Evolutionary conservation across 169 alveolate species (phyloP), one percentile per base, ranked within the genome.

Genomic region (Besnoitia besnoiti): DNA sequence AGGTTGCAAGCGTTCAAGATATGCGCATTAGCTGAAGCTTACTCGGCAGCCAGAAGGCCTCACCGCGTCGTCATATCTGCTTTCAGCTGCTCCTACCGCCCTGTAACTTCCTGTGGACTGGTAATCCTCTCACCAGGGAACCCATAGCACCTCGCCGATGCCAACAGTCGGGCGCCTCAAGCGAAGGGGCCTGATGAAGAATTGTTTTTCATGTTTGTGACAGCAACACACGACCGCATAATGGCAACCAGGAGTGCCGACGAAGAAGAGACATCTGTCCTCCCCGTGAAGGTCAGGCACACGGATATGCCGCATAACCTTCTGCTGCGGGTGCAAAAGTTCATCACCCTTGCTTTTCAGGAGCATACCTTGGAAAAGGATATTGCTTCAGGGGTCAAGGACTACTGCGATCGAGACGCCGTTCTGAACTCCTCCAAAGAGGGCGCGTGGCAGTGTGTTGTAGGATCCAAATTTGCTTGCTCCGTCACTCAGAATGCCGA

Each of bases 371-470:
- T 76, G 55, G 85, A 76, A 21, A 76, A 76, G 46, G 85, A 76
- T 35, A 76, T 76, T 24, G 85, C 85, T 7, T 39, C 85, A 3
- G 85, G 19, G n/a, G 39, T 76, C 85, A 76, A 76, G 85, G 51
- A 76, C n/a, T 39, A 24, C 14, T 76, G 85, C 33, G 85, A 76
- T 35, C 35, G 51, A 35, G 85, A 76, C 55, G 37, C 51, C 39
- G 85, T 37, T 35, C 30, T 76, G 27, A 76, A 76, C 55, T 39
- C 85, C 19, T 35, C 55, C 33, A 40, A 40, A 35, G 51, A 76
- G 30, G 85, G 85, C 37, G 85, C 85, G 19, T 76, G 85, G 85
- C 85, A 76, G 40, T 76, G 85, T 35, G 40, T 76, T 10, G 85
- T 76, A 24, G 85, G 85, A 35, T 39, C 49, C 35, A 76, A 40